Conservation (phyloP, 2,329 filamentous ascomycete genomes). For the Orbilia ellipsospora region DNA sequence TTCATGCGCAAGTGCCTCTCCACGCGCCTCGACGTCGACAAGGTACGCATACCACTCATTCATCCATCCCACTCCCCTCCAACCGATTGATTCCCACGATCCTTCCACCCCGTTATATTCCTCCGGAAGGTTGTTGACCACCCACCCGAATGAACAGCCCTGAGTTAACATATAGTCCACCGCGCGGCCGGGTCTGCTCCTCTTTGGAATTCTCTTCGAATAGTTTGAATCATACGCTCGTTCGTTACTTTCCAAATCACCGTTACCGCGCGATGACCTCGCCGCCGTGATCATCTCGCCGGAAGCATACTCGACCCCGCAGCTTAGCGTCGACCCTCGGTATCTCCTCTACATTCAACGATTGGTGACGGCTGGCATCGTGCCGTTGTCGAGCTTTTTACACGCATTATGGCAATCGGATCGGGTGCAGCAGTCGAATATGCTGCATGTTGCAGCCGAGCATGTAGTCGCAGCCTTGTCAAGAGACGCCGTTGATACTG, state of each 20-base stretch:
- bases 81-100: slow-evolving; percentile 2
- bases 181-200: slow-evolving; percentile 9
- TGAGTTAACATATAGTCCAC: slow-evolving; percentile 37
- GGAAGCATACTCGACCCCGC: slow-evolving; percentile 63
- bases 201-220: slow-evolving; percentile 11
- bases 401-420: slow-evolving; percentile 67
- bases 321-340: slow-evolving; percentile 68
- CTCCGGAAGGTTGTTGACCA: slow-evolving; percentile 44
- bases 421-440: slow-evolving; percentile 43
- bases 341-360: slow-evolving; percentile 71
- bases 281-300: slow-evolving; percentile 72
- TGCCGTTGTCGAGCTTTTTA: slow-evolving; percentile 70
- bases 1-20: slow-evolving; percentile 49
- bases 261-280: slow-evolving; percentile 67
- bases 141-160: slow-evolving; percentile 25
- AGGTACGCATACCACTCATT: slow-evolving; percentile 22
- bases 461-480: slow-evolving; percentile 43
- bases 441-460: slow-evolving; percentile 15
- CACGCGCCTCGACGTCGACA: slow-evolving; percentile 50
- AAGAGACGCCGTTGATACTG: slow-evolving; percentile 57
- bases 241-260: slow-evolving; percentile 67
- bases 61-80: background rate
- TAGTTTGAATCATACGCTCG: slow-evolving; percentile 68
- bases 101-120: slow-evolving; percentile 9
- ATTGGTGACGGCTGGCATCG: slow-evolving; percentile 67